phyloP scores from a whole-genome alignment of 2,329 filamentous ascomycete species.

The Penicillium sp. region DNA sequence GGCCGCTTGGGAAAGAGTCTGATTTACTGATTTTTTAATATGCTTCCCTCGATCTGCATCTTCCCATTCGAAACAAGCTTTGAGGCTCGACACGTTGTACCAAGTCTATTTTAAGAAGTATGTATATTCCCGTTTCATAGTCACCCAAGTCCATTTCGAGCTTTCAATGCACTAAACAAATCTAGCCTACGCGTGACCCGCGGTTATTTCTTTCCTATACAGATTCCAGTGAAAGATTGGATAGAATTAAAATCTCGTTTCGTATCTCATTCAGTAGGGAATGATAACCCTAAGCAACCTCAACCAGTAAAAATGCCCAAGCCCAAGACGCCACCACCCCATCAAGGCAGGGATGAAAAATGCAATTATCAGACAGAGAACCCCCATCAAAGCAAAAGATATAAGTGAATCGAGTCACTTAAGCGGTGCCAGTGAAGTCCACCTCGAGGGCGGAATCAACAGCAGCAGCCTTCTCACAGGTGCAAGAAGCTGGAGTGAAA shows the following conservation, averaged over 20 bases:
- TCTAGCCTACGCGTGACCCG: no score
- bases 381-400: neutral
- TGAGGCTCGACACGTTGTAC: conserved; percentile 1
- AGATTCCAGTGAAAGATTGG: neutral
- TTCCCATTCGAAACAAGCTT: neutral
- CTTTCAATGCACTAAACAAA: neutral
- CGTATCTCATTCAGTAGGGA: neutral
- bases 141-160: neutral
- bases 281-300: neutral
- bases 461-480: conserved; percentile 66
- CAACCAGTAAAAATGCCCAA: conserved; percentile 2
- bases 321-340: conserved; percentile 3
- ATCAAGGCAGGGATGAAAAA: neutral
- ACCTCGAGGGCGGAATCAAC: conserved; percentile 60
- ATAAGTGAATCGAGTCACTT: conserved; percentile 1
- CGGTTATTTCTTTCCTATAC: no score
- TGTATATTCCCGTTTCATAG: neutral
- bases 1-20: neutral
- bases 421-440: conserved; percentile 68
- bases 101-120: neutral
- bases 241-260: neutral
- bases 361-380: conserved; percentile 6
- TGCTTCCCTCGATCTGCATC: neutral
- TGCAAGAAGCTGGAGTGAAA: conserved; percentile 54
- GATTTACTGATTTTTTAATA: neutral